These are phyloP conservation scores for Globomyces pollinis-pini DNA, from an alignment of 192 early-diverging fungal genomes.

Conservation along the genomic window DNA sequence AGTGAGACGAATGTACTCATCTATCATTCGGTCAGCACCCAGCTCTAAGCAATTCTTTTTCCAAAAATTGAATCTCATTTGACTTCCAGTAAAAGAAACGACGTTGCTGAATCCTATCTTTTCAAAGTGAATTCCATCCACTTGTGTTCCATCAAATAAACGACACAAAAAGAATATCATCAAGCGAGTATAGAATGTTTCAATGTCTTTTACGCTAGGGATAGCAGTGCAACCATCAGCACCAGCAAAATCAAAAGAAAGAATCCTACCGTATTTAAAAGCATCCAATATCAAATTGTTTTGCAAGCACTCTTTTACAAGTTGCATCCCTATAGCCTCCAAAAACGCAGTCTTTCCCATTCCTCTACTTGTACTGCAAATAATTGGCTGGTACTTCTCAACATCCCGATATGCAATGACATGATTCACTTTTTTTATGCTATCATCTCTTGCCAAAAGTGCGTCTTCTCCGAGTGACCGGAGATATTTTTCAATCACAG, in stretches of 20 bases:
- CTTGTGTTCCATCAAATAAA: not conserved
- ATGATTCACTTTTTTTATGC: not conserved
- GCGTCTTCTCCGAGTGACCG: not conserved
- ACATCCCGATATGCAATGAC: not conserved
- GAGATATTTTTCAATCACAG: not conserved
- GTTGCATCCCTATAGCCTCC: not conserved
- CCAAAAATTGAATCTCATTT: not conserved
- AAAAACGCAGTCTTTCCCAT: not conserved
- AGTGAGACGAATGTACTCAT: constrained; percentile 4
- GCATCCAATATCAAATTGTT: not conserved
- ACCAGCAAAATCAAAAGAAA: constrained; percentile 6
- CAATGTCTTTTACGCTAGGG: not conserved
- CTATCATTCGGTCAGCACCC: not conserved
- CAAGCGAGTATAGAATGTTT: constrained; percentile 1
- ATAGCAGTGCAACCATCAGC: not conserved
- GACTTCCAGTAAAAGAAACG: not conserved
- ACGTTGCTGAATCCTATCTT: not conserved
- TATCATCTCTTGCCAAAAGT: not conserved
- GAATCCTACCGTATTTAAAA: not conserved
- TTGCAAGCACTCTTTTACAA: not conserved
- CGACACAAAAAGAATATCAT: not conserved
- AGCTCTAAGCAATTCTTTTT: not conserved
- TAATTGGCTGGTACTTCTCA: not conserved
- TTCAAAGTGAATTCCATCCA: constrained; percentile 5
- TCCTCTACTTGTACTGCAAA: not conserved